Conservation (phyloP, 129 eudicot genomes). For the Chrysanthemum seticuspe region DNA sequence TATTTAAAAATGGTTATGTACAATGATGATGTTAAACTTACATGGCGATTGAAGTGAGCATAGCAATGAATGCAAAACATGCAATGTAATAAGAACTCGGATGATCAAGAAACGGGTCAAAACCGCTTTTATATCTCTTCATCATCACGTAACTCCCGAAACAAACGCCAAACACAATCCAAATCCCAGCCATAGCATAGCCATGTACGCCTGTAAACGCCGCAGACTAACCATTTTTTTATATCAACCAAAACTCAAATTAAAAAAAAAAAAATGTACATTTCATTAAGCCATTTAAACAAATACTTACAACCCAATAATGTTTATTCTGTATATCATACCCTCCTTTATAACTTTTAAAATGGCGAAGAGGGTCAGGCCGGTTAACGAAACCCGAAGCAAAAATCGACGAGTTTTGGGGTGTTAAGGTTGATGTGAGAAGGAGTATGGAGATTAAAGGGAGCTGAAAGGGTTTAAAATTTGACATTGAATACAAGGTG, state of each 20-base stretch:
- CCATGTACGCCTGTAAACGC: conserved; percentile 79
- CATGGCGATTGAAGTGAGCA: conserved; percentile 55
- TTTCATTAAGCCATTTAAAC: neutral
- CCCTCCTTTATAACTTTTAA: conserved; percentile 48
- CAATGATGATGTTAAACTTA: conserved; percentile 34
- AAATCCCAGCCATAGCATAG: conserved; percentile 57
- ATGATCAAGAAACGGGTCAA: conserved; percentile 28
- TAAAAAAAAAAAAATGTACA: neutral
- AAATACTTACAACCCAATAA: conserved; percentile 78
- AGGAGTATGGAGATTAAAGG: conserved; percentile 35
- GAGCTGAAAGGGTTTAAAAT: conserved; percentile 23
- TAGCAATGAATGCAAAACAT: conserved; percentile 38
- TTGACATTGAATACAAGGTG: conserved; percentile 35
- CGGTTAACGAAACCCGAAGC: conserved; percentile 38
- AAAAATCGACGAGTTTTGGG: conserved; percentile 27
- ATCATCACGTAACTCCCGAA: conserved; percentile 43
- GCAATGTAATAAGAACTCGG: conserved; percentile 38
- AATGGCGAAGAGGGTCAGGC: conserved; percentile 56
- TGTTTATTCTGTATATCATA: conserved; percentile 58
- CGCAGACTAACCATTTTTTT: conserved; percentile 57
- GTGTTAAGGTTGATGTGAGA: conserved; percentile 30
- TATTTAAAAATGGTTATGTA: neutral
- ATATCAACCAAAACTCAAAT: conserved; percentile 21
- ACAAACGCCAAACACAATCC: conserved; percentile 58
- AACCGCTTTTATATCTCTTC: conserved; percentile 27